Base-by-base conservation (phyloP, 23 red algal genomes). In the Agarophyton chilense region DNA sequence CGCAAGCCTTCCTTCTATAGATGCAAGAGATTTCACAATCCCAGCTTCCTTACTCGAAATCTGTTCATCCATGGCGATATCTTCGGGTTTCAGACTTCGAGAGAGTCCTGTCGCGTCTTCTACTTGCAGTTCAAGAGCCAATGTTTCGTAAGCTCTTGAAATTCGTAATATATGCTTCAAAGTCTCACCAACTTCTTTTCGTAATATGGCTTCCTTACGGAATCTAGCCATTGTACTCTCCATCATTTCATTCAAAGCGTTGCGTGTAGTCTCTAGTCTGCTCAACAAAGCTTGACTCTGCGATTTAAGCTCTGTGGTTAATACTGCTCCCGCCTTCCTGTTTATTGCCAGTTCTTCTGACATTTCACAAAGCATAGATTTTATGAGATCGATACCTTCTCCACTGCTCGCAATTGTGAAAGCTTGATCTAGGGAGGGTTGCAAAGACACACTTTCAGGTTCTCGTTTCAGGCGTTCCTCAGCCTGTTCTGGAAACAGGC, bases 101-200 rank as follows among this genome's bases (percentile, higher is more conserved):
- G 52, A 77, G 66, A 79, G 74, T 14, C 71, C 73, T 49, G 67
- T 55, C n/a, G 67, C 42, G 35, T 89, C 54, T 57, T 72, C 63
- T 58, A 89, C 71, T 77, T 72, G 35, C 29, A 65, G 25, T 63
- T 89, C 85, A 64, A 89, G 73, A 65, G 46, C 52, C 39, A 52
- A 33, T n/a, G 85, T 61, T 34, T 89, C 85, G 57, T 77, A 89
- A 56, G 67, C 85, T 47, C 71, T 60, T 33, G 70, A 89, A 34
- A 74, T 26, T 16, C 51, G 51, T 36, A 61, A 35, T 24, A 89
- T 64, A 58, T 78, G 34, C 60, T 74, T 32, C 39, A 89, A 64
- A 40, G 71, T 73, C 39, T 77, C 54, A 1, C 22, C 26, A 41
- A 89, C 85, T n/a, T 65, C 85, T 12, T 44, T 21, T 45, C 85